Percentiles rank a stretch among this genome's conserved stretches.
phyloP scores from a whole-genome alignment of 768 basidiomycete genomes.

The Auricularia heimuer region DNA sequence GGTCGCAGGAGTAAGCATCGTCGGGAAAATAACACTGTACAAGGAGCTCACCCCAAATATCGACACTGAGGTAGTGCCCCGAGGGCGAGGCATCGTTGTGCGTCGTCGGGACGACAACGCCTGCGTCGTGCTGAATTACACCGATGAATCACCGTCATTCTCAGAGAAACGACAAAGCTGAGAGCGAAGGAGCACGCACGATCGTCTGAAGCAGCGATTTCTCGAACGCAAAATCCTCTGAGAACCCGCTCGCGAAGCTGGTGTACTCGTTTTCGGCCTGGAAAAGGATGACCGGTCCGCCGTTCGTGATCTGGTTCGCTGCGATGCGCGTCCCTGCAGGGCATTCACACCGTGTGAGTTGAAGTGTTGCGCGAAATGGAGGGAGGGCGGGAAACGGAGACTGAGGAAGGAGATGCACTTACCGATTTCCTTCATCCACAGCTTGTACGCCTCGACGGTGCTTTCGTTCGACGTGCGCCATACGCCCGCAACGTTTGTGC shows the following conservation, averaged over 20 bases:
- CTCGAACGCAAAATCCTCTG: background rate
- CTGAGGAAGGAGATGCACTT: background rate
- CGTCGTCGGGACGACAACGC: conserved; percentile 17
- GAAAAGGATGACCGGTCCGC: conserved; percentile 47
- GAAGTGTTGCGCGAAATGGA: too few relatives aligned
- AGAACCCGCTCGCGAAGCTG: background rate
- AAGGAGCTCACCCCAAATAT: conserved; percentile 12
- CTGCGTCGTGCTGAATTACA: conserved; percentile 4
- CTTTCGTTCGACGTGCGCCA: conserved; percentile 15
- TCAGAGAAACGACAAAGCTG: background rate
- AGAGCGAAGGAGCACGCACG: background rate
- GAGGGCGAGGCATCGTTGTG: conserved; percentile 18
- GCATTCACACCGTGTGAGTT: background rate
- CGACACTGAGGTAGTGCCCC: conserved; percentile 14
- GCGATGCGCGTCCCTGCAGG: conserved; percentile 27
- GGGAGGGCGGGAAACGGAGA: too few relatives aligned
- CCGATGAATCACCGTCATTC: background rate
- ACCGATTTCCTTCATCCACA: conserved; percentile 9
- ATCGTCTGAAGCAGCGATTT: conserved; percentile 4
- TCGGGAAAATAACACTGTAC: conserved; percentile 15
- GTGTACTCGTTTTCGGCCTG: conserved; percentile 43
- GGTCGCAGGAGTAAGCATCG: background rate
- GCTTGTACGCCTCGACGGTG: conserved; percentile 16
- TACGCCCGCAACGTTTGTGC: conserved; percentile 14
- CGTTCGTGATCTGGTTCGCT: conserved; percentile 47